phyloP scores from a whole-genome alignment of 305 asterid genomes.

The Fraxinus ornus region DNA sequence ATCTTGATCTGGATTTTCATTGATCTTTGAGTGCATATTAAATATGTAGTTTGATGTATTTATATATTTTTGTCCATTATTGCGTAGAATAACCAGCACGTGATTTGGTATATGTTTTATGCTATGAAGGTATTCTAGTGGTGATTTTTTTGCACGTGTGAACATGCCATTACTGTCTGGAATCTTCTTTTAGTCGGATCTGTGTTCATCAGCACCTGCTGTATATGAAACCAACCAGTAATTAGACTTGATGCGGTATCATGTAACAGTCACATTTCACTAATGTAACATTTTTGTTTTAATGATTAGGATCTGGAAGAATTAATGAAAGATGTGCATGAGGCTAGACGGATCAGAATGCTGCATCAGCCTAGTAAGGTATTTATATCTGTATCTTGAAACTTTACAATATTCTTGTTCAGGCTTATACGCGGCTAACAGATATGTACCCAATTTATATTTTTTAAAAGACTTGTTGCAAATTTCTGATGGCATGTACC shows the following conservation, averaged over 20 bases:
- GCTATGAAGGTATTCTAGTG: background rate
- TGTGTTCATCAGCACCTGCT: background rate
- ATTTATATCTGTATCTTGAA: constrained; percentile 21
- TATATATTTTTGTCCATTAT: background rate
- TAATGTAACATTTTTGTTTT: constrained; percentile 5
- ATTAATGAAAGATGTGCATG: constrained; percentile 93
- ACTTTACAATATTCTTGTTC: constrained; percentile 12
- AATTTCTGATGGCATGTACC: background rate
- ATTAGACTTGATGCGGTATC: background rate
- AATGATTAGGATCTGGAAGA: constrained; percentile 77
- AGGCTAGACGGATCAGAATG: constrained; percentile 97
- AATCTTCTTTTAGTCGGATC: background rate
- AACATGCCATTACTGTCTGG: background rate
- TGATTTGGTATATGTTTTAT: background rate
- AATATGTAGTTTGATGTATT: background rate
- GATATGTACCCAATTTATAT: background rate
- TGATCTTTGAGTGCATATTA: constrained; percentile 2
- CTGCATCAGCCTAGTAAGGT: constrained; percentile 98
- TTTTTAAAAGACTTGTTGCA: background rate
- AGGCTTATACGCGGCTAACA: background rate
- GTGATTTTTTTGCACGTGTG: background rate
- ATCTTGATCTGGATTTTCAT: background rate
- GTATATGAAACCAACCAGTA: background rate
- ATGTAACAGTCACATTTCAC: background rate
- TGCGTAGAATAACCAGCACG: constrained; percentile 12